phyloP scores from a whole-genome alignment of 2,329 filamentous ascomycete species.

The Biscogniauxia mediterranea region DNA sequence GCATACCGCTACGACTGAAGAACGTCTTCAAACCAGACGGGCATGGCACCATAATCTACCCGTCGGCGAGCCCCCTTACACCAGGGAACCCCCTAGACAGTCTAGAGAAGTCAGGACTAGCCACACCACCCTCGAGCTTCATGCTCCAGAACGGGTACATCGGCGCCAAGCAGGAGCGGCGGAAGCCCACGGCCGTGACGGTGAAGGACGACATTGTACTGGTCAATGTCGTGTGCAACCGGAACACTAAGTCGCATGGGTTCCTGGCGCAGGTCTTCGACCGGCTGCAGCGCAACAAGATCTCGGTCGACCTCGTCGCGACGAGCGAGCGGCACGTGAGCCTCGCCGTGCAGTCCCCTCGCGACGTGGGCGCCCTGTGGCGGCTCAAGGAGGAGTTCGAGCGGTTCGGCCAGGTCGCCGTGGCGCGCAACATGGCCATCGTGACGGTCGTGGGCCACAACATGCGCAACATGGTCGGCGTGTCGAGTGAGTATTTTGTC shows the following conservation, averaged over 20 bases:
- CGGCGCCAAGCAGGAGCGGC: slow-evolving; percentile 28
- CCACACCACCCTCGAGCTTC: slow-evolving; percentile 25
- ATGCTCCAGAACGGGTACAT: slow-evolving; percentile 31
- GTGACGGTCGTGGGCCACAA: slow-evolving; percentile 32
- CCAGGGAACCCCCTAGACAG: slow-evolving; percentile 12
- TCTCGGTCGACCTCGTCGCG: slow-evolving; percentile 28
- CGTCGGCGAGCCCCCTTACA: slow-evolving; percentile 30
- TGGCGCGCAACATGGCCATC: slow-evolving; percentile 29
- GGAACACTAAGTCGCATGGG: slow-evolving; percentile 31
- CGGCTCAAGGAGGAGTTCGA: slow-evolving; percentile 29
- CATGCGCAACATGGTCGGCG: slow-evolving; percentile 31
- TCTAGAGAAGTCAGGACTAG: slow-evolving; percentile 6
- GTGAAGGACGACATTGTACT: slow-evolving; percentile 31
- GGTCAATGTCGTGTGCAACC: slow-evolving; percentile 30
- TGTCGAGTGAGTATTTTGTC: slow-evolving; percentile 25
- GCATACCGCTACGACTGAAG: slow-evolving; percentile 63
- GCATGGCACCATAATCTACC: slow-evolving; percentile 62
- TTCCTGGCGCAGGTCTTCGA: slow-evolving; percentile 30
- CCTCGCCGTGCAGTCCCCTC: slow-evolving; percentile 27
- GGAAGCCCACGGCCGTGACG: slow-evolving; percentile 30
- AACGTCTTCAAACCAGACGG: slow-evolving; percentile 65
- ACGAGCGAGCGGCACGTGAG: slow-evolving; percentile 33
- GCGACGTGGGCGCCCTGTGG: slow-evolving; percentile 19
- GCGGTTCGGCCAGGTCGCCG: slow-evolving; percentile 27
- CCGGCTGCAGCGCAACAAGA: slow-evolving; percentile 29